Percentiles rank a stretch among this genome's conserved stretches.
Conservation (phyloP, 805 yeast genomes). For the Saccharomycopsis sp. region DNA sequence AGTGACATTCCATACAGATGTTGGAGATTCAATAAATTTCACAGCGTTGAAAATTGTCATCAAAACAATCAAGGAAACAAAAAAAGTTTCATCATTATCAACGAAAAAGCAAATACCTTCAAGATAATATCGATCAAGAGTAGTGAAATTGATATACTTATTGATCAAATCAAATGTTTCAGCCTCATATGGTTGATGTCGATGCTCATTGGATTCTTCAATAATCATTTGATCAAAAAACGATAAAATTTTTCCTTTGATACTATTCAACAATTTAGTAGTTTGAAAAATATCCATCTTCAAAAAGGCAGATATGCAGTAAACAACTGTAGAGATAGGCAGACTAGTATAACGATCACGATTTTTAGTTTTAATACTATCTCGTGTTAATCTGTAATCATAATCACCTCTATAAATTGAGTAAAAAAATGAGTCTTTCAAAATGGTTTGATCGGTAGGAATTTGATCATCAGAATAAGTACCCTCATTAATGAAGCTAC, state of each 20-base stretch:
- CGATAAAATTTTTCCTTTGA: constrained; percentile 1
- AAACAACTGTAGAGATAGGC: too few relatives aligned
- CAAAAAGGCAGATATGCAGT: neutral
- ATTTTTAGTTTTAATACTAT: neutral
- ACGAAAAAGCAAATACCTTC: neutral
- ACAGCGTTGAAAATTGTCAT: neutral
- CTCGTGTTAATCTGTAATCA: neutral
- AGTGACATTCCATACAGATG: neutral
- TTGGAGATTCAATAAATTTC: neutral
- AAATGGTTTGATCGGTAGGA: neutral
- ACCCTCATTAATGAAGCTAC: too few relatives aligned
- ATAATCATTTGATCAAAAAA: neutral
- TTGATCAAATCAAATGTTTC: neutral
- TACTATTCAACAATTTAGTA: neutral
- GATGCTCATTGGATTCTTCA: neutral
- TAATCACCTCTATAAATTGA: neutral
- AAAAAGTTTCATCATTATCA: neutral
- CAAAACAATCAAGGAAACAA: neutral
- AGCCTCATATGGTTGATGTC: neutral
- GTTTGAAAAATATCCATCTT: neutral
- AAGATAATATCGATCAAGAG: neutral
- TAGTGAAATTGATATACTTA: neutral
- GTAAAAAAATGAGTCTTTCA: neutral
- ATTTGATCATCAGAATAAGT: too few relatives aligned
- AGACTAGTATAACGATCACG: too few relatives aligned